A percentile compares a stretch with the other conserved stretches of the same genome.
Evolutionary conservation across 2,329 filamentous ascomycete genomes (phyloP).

Genomic region (Cladophialophora yegresii): DNA sequence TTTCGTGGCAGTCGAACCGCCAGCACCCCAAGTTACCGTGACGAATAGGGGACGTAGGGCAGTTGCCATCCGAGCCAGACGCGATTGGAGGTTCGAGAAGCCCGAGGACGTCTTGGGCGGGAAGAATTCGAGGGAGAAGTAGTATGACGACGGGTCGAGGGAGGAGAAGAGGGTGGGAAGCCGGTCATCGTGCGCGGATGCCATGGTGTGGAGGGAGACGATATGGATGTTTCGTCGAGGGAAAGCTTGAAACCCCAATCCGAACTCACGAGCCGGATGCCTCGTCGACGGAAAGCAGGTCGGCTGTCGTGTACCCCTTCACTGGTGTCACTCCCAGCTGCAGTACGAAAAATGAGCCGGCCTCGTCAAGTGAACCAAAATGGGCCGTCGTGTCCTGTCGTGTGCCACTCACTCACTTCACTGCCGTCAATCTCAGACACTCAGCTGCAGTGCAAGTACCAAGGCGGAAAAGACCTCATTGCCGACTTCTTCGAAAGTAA

Average conservation of each 20-base stretch:
- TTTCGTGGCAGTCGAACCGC: constrained; percentile 86
- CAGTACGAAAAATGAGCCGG: no score
- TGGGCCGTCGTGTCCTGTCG: no score
- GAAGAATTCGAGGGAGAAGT: constrained; percentile 99
- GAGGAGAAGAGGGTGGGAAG: constrained; percentile 43
- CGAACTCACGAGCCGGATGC: no score
- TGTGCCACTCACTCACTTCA: neutral
- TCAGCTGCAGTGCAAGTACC: neutral
- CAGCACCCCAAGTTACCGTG: constrained; percentile 96
- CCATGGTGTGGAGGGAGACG: constrained; percentile 20
- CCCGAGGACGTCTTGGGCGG: constrained; percentile 96
- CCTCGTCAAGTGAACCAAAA: no score
- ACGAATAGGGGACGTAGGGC: constrained; percentile 91
- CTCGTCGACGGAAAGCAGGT: no score
- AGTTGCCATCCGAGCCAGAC: constrained; percentile 91
- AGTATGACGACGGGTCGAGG: constrained; percentile 75
- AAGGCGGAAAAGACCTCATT: neutral
- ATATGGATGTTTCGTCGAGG: neutral
- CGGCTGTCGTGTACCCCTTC: no score
- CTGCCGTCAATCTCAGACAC: neutral
- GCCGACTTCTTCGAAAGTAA: neutral
- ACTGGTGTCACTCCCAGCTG: no score
- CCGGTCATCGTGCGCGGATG: constrained; percentile 31
- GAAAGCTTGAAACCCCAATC: no score
- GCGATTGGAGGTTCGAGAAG: constrained; percentile 87